phyloP scores from a whole-genome alignment of 2,329 filamentous ascomycete species.

The Lachnellula arida region DNA sequence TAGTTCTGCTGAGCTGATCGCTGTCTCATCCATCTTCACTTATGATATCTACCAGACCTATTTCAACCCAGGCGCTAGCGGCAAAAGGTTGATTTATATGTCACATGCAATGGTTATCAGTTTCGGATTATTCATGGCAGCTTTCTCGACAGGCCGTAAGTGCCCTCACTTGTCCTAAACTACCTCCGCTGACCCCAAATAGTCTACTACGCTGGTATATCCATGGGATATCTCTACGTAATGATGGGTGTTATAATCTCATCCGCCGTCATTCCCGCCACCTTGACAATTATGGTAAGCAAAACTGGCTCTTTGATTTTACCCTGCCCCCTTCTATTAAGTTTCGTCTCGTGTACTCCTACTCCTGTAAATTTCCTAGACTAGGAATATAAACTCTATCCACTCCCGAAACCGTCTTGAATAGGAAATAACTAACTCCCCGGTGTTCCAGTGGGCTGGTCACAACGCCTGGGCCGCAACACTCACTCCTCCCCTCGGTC shows the following conservation, averaged over 20 bases:
- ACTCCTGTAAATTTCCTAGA: too few relatives aligned
- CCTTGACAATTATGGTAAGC: conserved; percentile 71
- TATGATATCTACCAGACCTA: conserved; percentile 89
- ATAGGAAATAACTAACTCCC: too few relatives aligned
- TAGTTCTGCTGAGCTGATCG: conserved; percentile 77
- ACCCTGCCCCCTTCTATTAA: too few relatives aligned
- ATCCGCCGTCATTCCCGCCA: conserved; percentile 76
- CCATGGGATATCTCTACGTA: conserved; percentile 84
- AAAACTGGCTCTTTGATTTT: too few relatives aligned
- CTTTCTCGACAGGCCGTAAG: conserved; percentile 63
- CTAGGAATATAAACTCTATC: too few relatives aligned
- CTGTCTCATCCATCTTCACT: conserved; percentile 81
- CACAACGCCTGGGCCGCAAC: conserved; percentile 74
- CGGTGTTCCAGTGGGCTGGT: too few relatives aligned
- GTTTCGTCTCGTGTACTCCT: too few relatives aligned
- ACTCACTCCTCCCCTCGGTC: conserved; percentile 63
- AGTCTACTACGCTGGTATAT: conserved; percentile 56
- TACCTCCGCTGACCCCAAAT: neutral
- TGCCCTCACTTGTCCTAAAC: conserved; percentile 42
- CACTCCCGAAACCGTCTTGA: too few relatives aligned
- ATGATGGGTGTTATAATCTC: conserved; percentile 92
- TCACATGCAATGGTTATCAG: conserved; percentile 68
- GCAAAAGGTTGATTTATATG: conserved; percentile 73
- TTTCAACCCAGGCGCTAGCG: conserved; percentile 71
- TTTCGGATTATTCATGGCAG: conserved; percentile 74